phyloP scores from a whole-genome alignment of 2,329 filamentous ascomycete species.

The Ascochyta rabiei region DNA sequence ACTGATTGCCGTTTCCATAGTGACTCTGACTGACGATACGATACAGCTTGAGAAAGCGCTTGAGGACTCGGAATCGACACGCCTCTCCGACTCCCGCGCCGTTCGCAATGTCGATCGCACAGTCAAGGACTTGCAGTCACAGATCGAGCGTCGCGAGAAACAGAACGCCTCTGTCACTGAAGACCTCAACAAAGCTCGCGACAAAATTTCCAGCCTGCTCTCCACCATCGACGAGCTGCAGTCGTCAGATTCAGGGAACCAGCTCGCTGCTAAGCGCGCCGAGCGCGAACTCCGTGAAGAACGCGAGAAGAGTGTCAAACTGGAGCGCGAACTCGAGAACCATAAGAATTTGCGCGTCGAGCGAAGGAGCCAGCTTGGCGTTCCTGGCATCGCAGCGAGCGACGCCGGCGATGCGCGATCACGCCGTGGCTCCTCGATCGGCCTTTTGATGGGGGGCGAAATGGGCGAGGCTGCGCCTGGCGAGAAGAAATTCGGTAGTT shows the following conservation, averaged over 20 bases:
- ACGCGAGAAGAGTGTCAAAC: slow-evolving; percentile 75
- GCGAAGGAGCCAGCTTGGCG: slow-evolving; percentile 48
- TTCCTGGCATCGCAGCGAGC: slow-evolving; percentile 47
- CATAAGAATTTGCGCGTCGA: slow-evolving; percentile 76
- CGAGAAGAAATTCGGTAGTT: slow-evolving; percentile 43
- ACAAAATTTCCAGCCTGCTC: slow-evolving; percentile 89
- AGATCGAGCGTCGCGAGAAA: slow-evolving; percentile 93
- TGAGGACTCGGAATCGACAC: slow-evolving; percentile 79
- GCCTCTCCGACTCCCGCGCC: slow-evolving; percentile 81
- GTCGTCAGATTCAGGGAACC: slow-evolving; percentile 78
- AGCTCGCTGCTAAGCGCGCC: slow-evolving; percentile 81
- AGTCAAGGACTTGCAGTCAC: slow-evolving; percentile 89
- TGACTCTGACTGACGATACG: slow-evolving; percentile 17
- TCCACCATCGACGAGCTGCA: slow-evolving; percentile 93
- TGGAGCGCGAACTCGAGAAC: slow-evolving; percentile 88
- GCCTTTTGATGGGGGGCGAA: slow-evolving; percentile 45
- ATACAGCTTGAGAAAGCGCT: slow-evolving; percentile 83
- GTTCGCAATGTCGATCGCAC: slow-evolving; percentile 91
- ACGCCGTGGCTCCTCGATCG: slow-evolving; percentile 52
- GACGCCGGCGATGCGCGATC: slow-evolving; percentile 52
- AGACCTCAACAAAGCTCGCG: slow-evolving; percentile 82
- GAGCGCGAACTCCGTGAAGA: slow-evolving; percentile 92
- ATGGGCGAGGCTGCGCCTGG: slow-evolving; percentile 39
- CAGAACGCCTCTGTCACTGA: slow-evolving; percentile 79
- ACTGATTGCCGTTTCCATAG: not conserved